Conservation (phyloP, 352 stramenopile genomes). For the Globisporangium spiculum region DNA sequence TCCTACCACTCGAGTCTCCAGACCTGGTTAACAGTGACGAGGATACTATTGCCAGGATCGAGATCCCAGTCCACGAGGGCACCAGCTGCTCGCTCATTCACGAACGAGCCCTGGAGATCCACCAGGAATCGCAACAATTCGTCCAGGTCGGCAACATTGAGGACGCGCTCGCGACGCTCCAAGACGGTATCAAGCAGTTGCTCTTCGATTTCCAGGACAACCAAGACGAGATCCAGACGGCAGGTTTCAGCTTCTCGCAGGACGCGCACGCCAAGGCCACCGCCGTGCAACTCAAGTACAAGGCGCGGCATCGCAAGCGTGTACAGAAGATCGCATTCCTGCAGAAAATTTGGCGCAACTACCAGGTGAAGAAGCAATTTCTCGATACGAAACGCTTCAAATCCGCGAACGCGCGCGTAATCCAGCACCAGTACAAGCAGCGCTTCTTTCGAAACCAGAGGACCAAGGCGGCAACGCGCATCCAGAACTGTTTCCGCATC, state of each 20-base stretch:
- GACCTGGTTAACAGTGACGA: not conserved
- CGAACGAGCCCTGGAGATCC: conserved; percentile 23
- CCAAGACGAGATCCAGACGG: conserved; percentile 23
- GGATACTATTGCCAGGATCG: not conserved
- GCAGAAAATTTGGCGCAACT: conserved; percentile 37
- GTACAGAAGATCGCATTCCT: conserved; percentile 26
- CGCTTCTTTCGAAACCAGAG: conserved; percentile 18
- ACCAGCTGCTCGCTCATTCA: conserved; percentile 7
- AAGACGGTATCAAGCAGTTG: conserved; percentile 44
- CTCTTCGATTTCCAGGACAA: conserved; percentile 39
- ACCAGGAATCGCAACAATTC: conserved; percentile 16
- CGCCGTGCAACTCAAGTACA: conserved; percentile 38
- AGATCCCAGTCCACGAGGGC: not conserved
- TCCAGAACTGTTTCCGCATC: conserved; percentile 44
- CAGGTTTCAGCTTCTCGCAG: conserved; percentile 43
- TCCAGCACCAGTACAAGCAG: conserved; percentile 37
- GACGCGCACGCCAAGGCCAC: conserved; percentile 33
- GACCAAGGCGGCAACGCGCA: conserved; percentile 24
- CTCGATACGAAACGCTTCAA: conserved; percentile 19
- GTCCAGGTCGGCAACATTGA: conserved; percentile 23
- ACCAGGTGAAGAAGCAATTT: conserved; percentile 13
- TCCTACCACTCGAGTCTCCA: not conserved
- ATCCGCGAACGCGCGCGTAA: conserved; percentile 21
- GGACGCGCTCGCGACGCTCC: conserved; percentile 42
- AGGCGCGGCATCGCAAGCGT: conserved; percentile 26